Base-by-base conservation (phyloP, 352 stramenopile species). In the Phytophthora agathidicida region DNA sequence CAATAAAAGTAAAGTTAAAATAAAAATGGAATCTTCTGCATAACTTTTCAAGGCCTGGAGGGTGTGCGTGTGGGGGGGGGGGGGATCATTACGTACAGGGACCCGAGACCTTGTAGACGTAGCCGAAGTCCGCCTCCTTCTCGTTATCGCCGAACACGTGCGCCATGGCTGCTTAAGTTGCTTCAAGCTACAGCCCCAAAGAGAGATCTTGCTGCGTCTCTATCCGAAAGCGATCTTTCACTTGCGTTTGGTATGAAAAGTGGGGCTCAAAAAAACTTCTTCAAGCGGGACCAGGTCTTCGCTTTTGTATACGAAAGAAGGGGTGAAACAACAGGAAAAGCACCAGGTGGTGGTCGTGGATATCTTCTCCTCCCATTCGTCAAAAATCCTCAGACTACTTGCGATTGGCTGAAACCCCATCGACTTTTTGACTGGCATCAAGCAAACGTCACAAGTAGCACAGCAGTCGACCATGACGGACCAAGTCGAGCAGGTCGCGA, bases 61-160 rank as follows among this genome's bases (percentile, higher is more conserved):
- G n/a, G n/a, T n/a, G n/a, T n/a, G n/a, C n/a, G n/a, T n/a, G n/a
- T n/a, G n/a, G n/a, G n/a, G n/a, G n/a, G n/a, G n/a, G n/a, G n/a
- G n/a, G n/a, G n/a, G n/a, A n/a, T n/a, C n/a, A n/a, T n/a, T n/a
- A 90, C 88, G 66, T 90, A 97, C 90, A 82, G 47, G 98, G 98
- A 51, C 98, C 98, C 45, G 96, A 99, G 52, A 99, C 98, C 76
- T 99, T 98, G 78, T 98, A 98, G 60, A 99, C 98, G 72, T 98
- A 99, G 62, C 98, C 98, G 87, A 99, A 99, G 84, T 99, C 96
- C 22, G 90, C 82, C 58, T 95, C 86, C 62, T 87, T 87, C 65
- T 95, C 86, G 42, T 85, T 88, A 69, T 95, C 86, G 35, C 86
- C 86, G 57, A 95, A 93, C 44, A 95, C 82, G 60, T 91, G 67